Conservation (phyloP, 129 eudicot genomes). For the Tanacetum coccineum region DNA sequence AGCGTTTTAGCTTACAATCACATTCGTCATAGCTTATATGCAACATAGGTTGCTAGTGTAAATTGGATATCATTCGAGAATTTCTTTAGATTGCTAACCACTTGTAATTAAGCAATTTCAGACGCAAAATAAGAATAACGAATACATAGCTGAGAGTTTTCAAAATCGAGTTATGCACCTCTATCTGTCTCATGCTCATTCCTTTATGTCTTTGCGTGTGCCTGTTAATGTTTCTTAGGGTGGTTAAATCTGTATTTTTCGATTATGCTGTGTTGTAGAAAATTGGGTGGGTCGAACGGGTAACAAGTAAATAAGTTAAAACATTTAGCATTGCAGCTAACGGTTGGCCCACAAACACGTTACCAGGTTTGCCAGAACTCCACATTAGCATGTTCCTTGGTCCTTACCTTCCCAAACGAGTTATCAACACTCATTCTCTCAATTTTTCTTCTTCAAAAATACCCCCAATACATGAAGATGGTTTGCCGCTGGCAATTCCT, state of each 20-base stretch:
- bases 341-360: too few relatives aligned
- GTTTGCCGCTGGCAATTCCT: too few relatives aligned
- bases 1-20: conserved; percentile 24
- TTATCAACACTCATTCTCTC: too few relatives aligned
- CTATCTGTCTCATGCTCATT: not conserved
- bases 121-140: conserved; percentile 19
- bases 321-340: too few relatives aligned
- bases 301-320: too few relatives aligned
- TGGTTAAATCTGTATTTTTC: not conserved
- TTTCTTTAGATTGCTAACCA: conserved; percentile 29
- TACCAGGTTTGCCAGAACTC: too few relatives aligned
- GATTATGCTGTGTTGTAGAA: not conserved
- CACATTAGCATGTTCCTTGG: too few relatives aligned
- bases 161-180: not conserved
- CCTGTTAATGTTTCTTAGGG: not conserved
- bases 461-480: too few relatives aligned
- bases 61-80: conserved; percentile 29
- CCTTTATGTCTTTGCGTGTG: not conserved
- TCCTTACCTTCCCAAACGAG: too few relatives aligned
- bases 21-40: conserved; percentile 16
- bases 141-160: conserved; percentile 16
- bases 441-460: too few relatives aligned
- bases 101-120: conserved; percentile 36
- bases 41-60: conserved; percentile 33
- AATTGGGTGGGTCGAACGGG: too few relatives aligned